A percentile compares a stretch with the other conserved stretches of the same genome.
phyloP scores from a whole-genome alignment of 2,329 filamentous ascomycete species.

The Cladorrhinum sp. region DNA sequence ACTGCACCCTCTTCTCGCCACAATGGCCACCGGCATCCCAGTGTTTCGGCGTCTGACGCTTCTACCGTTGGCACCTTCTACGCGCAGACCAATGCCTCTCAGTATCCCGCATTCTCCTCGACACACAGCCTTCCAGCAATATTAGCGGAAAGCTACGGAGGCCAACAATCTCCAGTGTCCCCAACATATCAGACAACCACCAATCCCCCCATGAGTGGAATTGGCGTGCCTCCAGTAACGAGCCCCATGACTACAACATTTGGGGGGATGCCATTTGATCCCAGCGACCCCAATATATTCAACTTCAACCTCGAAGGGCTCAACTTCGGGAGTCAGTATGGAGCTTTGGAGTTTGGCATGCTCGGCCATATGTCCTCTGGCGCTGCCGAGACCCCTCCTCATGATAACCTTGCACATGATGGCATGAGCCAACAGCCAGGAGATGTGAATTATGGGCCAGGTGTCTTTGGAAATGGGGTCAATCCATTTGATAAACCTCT shows the following conservation, averaged over 20 bases:
- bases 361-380: conserved; percentile 94
- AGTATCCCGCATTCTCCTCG: conserved; percentile 52
- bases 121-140: conserved; percentile 44
- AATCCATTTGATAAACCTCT: conserved; percentile 49
- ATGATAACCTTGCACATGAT: conserved; percentile 46
- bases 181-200: conserved; percentile 64
- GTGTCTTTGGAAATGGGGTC: conserved; percentile 53
- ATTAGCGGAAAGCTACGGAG: conserved; percentile 56
- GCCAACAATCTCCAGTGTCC: conserved; percentile 70
- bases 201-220: conserved; percentile 45
- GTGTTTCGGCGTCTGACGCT: conserved; percentile 46
- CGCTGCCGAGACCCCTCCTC: conserved; percentile 73
- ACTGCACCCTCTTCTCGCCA: conserved; percentile 45
- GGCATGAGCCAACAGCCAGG: conserved; percentile 42
- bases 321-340: conserved; percentile 95
- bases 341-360: conserved; percentile 93
- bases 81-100: conserved; percentile 43
- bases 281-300: conserved; percentile 87
- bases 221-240: conserved; percentile 49
- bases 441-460: conserved; percentile 41
- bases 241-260: conserved; percentile 49
- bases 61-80: conserved; percentile 44
- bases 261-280: conserved; percentile 70
- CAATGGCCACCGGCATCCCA: conserved; percentile 47
- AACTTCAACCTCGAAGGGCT: conserved; percentile 94